phyloP scores from a whole-genome alignment of 2,329 filamentous ascomycete species.

The Cucurbitaria berberidis region DNA sequence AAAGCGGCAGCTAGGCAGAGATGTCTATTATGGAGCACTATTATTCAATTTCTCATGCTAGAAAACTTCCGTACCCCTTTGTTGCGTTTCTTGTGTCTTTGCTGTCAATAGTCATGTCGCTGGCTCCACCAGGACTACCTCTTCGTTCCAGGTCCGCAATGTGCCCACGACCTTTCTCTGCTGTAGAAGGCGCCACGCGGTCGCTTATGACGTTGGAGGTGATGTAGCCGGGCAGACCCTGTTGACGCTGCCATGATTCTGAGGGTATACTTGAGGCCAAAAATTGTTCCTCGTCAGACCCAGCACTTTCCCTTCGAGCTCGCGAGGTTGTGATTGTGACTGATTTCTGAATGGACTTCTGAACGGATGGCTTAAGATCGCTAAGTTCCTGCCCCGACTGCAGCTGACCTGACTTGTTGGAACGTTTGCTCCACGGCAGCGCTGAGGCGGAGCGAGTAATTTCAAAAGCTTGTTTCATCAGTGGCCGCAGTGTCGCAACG shows the following conservation, averaged over 20 bases:
- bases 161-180: conserved; percentile 2
- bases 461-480: conserved; percentile 26
- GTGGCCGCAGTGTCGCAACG: conserved; percentile 35
- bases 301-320: conserved; percentile 24
- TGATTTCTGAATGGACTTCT: conserved; percentile 18
- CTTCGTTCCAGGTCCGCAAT: conserved; percentile 3
- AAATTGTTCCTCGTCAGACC: conserved; percentile 29
- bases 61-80: not conserved
- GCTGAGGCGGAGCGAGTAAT: conserved; percentile 19
- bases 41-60: not conserved
- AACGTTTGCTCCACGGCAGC: conserved; percentile 24
- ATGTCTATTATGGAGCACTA: not conserved
- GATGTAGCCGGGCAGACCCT: conserved; percentile 18
- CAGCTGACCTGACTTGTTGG: conserved; percentile 8
- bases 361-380: conserved; percentile 17
- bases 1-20: not conserved
- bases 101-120: conserved; percentile 17
- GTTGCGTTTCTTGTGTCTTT: conserved; percentile 4
- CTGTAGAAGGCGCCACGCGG: conserved; percentile 3
- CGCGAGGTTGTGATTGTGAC: conserved; percentile 29
- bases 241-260: conserved; percentile 20
- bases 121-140: conserved; percentile 17
- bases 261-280: conserved; percentile 14
- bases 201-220: conserved; percentile 28
- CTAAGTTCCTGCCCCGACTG: conserved; percentile 18